Percentiles rank a stretch among this genome's conserved stretches.
phyloP scores from a whole-genome alignment of 331 rosid species.

The Pyracantha coccinea region DNA sequence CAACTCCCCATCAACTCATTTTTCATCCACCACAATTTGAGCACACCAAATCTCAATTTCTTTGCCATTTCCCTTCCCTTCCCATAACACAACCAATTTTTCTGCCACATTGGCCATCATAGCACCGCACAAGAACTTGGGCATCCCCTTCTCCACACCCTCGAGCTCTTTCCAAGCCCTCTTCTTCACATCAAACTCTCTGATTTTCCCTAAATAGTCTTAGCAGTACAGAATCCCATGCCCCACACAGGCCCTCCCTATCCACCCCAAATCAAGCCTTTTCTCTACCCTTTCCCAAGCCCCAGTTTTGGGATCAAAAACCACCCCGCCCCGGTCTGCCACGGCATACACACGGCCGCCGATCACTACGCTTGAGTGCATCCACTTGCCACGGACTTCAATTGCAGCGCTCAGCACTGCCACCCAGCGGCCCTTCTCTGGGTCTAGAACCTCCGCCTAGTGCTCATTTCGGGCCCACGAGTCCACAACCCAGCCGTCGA shows the following conservation, averaged over 20 bases:
- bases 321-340: slow-evolving; percentile 72
- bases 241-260: slow-evolving; percentile 67
- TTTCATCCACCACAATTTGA: slow-evolving; percentile 45
- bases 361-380: slow-evolving; percentile 71
- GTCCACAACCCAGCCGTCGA: slow-evolving; percentile 63
- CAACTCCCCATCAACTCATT: slow-evolving; percentile 29
- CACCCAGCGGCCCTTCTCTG: slow-evolving; percentile 37
- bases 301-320: slow-evolving; percentile 24
- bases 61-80: slow-evolving; percentile 29
- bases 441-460: slow-evolving; percentile 59
- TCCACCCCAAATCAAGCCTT: slow-evolving; percentile 60
- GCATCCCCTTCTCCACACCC: slow-evolving; percentile 46
- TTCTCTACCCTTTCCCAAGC: slow-evolving; percentile 50
- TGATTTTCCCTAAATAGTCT: slow-evolving; percentile 60
- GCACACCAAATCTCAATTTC: slow-evolving; percentile 70
- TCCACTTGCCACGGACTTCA: slow-evolving; percentile 52
- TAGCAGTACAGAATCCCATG: slow-evolving; percentile 53
- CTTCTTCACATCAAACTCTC: slow-evolving; percentile 40
- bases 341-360: slow-evolving; percentile 43
- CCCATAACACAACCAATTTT: slow-evolving; percentile 69
- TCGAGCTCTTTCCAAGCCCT: slow-evolving; percentile 51
- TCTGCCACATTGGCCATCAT: slow-evolving; percentile 71
- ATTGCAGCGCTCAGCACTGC: slow-evolving; percentile 34
- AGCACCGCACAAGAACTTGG: slow-evolving; percentile 66
- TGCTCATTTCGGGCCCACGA: slow-evolving; percentile 34